phyloP scores from a whole-genome alignment of 2,329 filamentous ascomycete genomes.

The Helotiales sp. region DNA sequence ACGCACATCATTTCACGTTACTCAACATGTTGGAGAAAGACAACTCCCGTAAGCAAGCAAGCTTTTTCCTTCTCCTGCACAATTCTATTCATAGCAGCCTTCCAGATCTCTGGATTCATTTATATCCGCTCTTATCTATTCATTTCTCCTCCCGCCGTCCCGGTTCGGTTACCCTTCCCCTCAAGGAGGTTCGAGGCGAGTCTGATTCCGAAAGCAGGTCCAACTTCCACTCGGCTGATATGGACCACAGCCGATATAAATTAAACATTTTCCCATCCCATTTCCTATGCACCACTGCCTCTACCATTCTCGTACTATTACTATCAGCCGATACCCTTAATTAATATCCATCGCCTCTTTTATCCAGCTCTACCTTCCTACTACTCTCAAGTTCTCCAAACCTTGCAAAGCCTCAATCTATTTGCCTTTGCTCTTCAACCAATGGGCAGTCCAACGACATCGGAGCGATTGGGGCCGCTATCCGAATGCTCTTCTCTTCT shows the following conservation, averaged over 20 bases:
- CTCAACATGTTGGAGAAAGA: neutral
- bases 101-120: constrained; percentile 2
- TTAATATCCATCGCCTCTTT: neutral
- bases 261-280: neutral
- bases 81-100: constrained; percentile 14
- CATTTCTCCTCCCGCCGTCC: neutral
- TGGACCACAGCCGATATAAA: constrained; percentile 18
- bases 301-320: neutral
- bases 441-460: neutral
- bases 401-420: neutral
- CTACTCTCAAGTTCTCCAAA: neutral
- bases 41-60: neutral
- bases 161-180: constrained; percentile 1
- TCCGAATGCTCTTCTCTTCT: neutral
- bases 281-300: neutral
- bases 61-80: neutral
- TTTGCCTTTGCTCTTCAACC: neutral
- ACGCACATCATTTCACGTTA: neutral
- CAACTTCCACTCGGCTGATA: constrained; percentile 14
- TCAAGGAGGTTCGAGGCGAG: constrained; percentile 9
- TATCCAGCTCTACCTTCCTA: neutral
- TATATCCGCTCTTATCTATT: neutral
- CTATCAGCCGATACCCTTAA: constrained; percentile 5
- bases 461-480: constrained; percentile 1
- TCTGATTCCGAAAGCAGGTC: constrained; percentile 4